Evolutionary conservation across 768 basidiomycete genomes (phyloP).

Genomic region (Candolleomyces aberdarensis): DNA sequence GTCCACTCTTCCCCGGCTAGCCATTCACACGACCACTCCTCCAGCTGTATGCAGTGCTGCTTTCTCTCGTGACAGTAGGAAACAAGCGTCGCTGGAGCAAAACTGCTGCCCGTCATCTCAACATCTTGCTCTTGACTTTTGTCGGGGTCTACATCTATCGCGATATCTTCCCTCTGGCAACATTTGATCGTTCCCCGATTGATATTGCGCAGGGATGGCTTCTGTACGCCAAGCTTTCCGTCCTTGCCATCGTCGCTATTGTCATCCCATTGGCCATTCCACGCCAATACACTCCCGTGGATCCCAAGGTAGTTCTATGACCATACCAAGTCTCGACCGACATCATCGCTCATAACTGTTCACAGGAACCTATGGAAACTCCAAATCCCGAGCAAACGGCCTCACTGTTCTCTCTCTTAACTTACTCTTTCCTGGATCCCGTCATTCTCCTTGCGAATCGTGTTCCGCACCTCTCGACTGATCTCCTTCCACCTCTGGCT

Average conservation of each 20-base stretch:
- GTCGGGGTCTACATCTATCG: slow-evolving; percentile 13
- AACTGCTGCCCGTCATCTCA: slow-evolving; percentile 41
- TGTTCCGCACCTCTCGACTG: slow-evolving; percentile 43
- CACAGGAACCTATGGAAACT: slow-evolving; percentile 29
- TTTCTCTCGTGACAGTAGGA: slow-evolving; percentile 39
- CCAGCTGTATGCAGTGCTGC: slow-evolving; percentile 43
- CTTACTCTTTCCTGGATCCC: slow-evolving; percentile 57
- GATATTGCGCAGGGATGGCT: slow-evolving; percentile 13
- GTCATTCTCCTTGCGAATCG: slow-evolving; percentile 45
- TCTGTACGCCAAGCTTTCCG: slow-evolving; percentile 14
- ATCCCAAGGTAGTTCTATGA: slow-evolving; percentile 8
- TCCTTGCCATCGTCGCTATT: slow-evolving; percentile 7
- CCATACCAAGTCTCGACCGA: background rate
- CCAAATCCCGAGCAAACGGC: slow-evolving; percentile 54
- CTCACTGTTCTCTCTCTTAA: slow-evolving; percentile 37
- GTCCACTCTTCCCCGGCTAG: background rate
- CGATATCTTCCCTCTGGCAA: slow-evolving; percentile 15
- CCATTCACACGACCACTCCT: background rate
- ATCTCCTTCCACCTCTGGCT: slow-evolving; percentile 61
- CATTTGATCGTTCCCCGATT: slow-evolving; percentile 7
- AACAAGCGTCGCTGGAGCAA: slow-evolving; percentile 34
- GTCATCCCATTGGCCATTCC: slow-evolving; percentile 12
- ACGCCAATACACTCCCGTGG: slow-evolving; percentile 14
- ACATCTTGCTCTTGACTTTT: slow-evolving; percentile 8
- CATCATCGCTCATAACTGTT: background rate